Evolutionary conservation across 768 basidiomycete genomes (phyloP).

Genomic region (Tephrocybe rancida): DNA sequence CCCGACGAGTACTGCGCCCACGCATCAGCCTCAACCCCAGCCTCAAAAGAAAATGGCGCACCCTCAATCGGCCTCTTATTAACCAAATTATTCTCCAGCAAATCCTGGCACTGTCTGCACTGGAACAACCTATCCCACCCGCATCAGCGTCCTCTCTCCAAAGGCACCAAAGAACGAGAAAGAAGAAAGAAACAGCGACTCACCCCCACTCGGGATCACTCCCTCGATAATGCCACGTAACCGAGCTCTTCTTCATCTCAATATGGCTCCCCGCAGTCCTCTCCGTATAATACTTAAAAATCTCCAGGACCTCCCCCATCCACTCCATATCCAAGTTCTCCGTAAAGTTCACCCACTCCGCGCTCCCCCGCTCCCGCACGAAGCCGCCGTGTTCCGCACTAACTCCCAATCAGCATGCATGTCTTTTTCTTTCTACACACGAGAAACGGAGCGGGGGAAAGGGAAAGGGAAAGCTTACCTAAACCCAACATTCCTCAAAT

Average conservation of each 20-base stretch:
- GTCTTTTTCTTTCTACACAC: neutral
- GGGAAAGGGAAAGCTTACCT: conserved; percentile 34
- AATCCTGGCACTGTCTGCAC: conserved; percentile 94
- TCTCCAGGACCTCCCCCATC: conserved; percentile 94
- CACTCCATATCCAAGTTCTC: conserved; percentile 93
- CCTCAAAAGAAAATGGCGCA: conserved; percentile 28
- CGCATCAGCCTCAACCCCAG: neutral
- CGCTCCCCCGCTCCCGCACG: conserved; percentile 69
- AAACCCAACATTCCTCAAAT: conserved; percentile 82
- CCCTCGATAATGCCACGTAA: conserved; percentile 97
- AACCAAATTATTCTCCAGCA: conserved; percentile 92
- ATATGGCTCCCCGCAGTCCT: conserved; percentile 95
- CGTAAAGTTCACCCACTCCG: conserved; percentile 88
- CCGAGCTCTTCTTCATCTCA: conserved; percentile 95
- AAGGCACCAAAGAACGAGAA: neutral
- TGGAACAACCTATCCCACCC: conserved; percentile 69
- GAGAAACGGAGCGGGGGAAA: neutral
- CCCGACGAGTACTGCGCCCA: conserved; percentile 76
- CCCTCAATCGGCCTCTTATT: conserved; percentile 95
- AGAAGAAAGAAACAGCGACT: conserved; percentile 29
- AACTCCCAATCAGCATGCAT: neutral
- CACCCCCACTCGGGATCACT: conserved; percentile 96
- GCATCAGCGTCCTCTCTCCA: too few species aligned
- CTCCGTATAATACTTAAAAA: conserved; percentile 97
- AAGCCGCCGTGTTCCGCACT: conserved; percentile 95